Conservation (phyloP, 139 green algal genomes). For the Haematococcus sp. region DNA sequence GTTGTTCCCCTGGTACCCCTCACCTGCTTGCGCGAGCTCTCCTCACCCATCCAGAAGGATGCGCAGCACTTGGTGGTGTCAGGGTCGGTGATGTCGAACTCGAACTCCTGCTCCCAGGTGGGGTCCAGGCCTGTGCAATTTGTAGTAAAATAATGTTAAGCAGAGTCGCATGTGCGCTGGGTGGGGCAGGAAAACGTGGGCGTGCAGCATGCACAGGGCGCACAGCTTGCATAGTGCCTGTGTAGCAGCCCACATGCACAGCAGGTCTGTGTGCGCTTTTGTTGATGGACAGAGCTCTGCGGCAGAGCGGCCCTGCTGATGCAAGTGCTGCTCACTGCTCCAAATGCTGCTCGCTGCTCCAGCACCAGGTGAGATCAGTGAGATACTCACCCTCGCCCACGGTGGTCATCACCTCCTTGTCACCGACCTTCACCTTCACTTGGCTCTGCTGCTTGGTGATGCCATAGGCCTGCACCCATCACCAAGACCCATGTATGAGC, state of each 20-base stretch:
- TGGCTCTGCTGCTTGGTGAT: slow-evolving; percentile 39
- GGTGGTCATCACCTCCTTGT: slow-evolving; percentile 30
- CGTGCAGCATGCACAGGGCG: background rate
- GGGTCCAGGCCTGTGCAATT: slow-evolving; percentile 47
- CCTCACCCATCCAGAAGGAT: slow-evolving; percentile 35
- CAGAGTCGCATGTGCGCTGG: background rate
- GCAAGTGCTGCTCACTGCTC: too few species aligned
- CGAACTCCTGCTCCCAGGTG: slow-evolving; percentile 45
- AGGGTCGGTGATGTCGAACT: slow-evolving; percentile 40
- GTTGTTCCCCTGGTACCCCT: background rate
- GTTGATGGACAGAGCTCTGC: too few species aligned
- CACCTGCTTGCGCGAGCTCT: slow-evolving; percentile 9
- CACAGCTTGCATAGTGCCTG: too few species aligned
- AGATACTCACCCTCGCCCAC: slow-evolving; percentile 10
- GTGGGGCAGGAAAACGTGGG: too few species aligned
- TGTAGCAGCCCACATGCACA: too few species aligned
- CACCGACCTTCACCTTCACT: slow-evolving; percentile 31
- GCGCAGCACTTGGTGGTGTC: slow-evolving; percentile 38
- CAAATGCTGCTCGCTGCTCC: too few species aligned
- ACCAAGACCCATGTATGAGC: too few species aligned
- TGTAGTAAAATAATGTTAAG: background rate
- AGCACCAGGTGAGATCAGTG: background rate
- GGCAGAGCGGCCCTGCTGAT: too few species aligned
- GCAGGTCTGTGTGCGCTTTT: too few species aligned
- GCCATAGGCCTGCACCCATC: slow-evolving; percentile 37